Conservation (phyloP, 139 green algal species). For the Choricystis sp. region DNA sequence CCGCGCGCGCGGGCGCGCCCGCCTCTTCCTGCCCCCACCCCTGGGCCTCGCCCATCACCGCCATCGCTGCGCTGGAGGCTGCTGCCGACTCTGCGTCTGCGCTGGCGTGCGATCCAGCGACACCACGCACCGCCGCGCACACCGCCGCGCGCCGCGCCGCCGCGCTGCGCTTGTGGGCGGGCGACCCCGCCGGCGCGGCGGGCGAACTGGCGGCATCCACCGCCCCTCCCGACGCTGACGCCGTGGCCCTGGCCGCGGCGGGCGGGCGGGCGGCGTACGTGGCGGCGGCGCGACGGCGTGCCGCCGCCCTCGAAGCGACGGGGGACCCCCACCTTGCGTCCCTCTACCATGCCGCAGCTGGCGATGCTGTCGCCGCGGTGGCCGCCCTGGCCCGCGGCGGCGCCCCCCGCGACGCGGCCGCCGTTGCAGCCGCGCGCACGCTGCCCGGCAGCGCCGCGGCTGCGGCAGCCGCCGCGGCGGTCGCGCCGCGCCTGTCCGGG, state of each 20-base stretch:
- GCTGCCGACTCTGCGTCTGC: no score
- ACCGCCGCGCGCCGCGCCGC: neutral
- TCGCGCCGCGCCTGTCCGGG: neutral
- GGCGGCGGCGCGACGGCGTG: neutral
- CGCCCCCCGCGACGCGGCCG: neutral
- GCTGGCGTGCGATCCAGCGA: no score
- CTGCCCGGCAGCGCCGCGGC: no score
- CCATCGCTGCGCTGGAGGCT: no score
- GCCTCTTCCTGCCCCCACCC: no score
- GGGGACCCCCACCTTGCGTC: neutral
- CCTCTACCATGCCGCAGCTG: neutral
- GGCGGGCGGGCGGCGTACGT: neutral
- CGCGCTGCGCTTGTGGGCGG: neutral
- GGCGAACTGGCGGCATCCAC: neutral
- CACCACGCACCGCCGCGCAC: neutral
- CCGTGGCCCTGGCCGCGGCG: neutral
- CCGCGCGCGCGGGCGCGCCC: no score
- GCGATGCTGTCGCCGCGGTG: neutral
- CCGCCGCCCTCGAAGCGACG: neutral
- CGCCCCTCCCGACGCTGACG: neutral
- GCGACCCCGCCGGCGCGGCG: neutral
- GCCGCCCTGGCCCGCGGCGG: neutral
- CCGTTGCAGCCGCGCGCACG: neutral
- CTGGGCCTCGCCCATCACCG: no score
- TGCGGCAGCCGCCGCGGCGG: neutral